Conservation (phyloP, 1,284 basidiomycete genomes). For the Heterobasidion occidentale region DNA sequence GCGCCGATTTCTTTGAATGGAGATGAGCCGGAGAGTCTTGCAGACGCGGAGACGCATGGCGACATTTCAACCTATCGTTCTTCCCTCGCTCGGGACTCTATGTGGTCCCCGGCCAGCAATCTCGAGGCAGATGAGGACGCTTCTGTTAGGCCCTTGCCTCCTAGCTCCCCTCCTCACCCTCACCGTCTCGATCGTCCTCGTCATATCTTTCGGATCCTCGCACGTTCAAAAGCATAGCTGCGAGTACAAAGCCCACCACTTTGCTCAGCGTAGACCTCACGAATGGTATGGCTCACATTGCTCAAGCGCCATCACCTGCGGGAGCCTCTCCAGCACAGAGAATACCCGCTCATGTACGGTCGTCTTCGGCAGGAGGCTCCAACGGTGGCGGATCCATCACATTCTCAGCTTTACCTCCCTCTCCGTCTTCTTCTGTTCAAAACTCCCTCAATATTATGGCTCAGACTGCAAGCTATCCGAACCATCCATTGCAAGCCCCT, state of each 20-base stretch:
- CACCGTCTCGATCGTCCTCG: constrained; percentile 71
- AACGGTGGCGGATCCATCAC: constrained; percentile 31
- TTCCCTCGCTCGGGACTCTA: constrained; percentile 55
- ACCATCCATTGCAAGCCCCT: constrained; percentile 62
- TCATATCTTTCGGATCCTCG: constrained; percentile 75
- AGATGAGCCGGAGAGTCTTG: constrained; percentile 35
- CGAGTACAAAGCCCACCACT: constrained; percentile 94
- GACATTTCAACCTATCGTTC: constrained; percentile 37
- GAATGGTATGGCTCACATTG: constrained; percentile 84
- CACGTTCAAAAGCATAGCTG: constrained; percentile 74
- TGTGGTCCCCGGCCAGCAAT: constrained; percentile 67
- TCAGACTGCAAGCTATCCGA: neutral
- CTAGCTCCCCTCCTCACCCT: constrained; percentile 80
- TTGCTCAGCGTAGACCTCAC: constrained; percentile 81
- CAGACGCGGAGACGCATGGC: constrained; percentile 28
- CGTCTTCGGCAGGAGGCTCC: neutral
- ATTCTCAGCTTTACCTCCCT: constrained; percentile 54
- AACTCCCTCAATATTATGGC: constrained; percentile 3
- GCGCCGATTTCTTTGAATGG: constrained; percentile 53
- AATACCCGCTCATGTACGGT: constrained; percentile 34
- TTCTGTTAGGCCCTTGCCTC: constrained; percentile 79
- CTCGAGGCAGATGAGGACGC: constrained; percentile 86
- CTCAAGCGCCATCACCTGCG: constrained; percentile 68
- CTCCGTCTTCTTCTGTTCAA: constrained; percentile 35
- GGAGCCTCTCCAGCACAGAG: constrained; percentile 37